phyloP scores from a whole-genome alignment of 2,329 filamentous ascomycete genomes.

The Ophiostoma novo-ulmi region DNA sequence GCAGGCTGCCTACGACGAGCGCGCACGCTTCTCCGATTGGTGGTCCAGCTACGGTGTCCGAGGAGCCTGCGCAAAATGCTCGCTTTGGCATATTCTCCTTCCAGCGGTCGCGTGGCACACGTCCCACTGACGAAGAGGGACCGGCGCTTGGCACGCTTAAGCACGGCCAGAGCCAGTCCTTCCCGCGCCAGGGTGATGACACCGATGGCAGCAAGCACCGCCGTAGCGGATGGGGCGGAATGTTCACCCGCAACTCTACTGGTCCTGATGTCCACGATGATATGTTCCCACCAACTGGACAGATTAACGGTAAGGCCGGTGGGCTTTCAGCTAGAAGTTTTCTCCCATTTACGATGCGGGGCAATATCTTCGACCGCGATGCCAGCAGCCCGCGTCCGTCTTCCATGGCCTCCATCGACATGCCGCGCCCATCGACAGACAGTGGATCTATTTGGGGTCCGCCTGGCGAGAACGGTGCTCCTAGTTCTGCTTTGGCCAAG shows the following conservation, averaged over 20 bases:
- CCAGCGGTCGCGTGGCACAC: conserved; percentile 57
- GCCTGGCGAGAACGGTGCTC: conserved; percentile 37
- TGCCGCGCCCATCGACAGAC: conserved; percentile 74
- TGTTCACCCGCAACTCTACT: conserved; percentile 52
- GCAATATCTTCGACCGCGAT: conserved; percentile 47
- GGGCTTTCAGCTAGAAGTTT: conserved; percentile 37
- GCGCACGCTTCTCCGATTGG: conserved; percentile 41
- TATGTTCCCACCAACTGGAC: conserved; percentile 26
- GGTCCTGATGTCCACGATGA: conserved; percentile 42
- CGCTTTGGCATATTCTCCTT: conserved; percentile 51
- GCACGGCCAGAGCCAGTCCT: conserved; percentile 68
- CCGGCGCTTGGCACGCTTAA: conserved; percentile 65
- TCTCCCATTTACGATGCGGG: conserved; percentile 48
- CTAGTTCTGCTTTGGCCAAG: conserved; percentile 41
- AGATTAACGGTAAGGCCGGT: conserved; percentile 32
- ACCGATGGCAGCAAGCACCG: conserved; percentile 50
- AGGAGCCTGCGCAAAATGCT: conserved; percentile 36
- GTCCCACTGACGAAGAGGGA: conserved; percentile 55
- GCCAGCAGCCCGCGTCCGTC: conserved; percentile 59
- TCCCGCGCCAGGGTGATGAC: conserved; percentile 60
- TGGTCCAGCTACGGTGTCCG: conserved; percentile 22
- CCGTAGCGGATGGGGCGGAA: conserved; percentile 52
- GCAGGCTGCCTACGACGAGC: conserved; percentile 38
- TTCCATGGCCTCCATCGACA: conserved; percentile 63
- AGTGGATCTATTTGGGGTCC: conserved; percentile 69